Percentiles rank a stretch among this genome's conserved stretches.
Evolutionary conservation across 2,329 filamentous ascomycete species (phyloP).

Genomic region (Fusarium lyarnte): DNA sequence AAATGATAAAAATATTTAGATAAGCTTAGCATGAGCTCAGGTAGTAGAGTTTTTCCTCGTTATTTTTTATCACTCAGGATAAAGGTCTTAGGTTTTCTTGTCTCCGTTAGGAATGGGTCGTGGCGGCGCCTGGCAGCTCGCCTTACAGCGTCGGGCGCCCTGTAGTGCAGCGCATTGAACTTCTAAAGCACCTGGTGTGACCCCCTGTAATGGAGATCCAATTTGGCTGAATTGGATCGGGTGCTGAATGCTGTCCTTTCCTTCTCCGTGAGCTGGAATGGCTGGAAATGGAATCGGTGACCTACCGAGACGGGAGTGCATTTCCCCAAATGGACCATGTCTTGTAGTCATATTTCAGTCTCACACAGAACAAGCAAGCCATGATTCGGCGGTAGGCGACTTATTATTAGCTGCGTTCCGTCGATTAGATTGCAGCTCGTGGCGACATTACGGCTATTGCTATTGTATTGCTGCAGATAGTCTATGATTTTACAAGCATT

Average conservation of each 20-base stretch:
- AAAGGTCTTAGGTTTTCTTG: not conserved
- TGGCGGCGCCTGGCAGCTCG: conserved; percentile 18
- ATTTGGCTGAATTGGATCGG: conserved; percentile 25
- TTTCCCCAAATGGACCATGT: conserved; percentile 19
- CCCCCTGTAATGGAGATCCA: conserved; percentile 17
- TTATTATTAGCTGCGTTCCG: not conserved
- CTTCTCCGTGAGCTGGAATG: conserved; percentile 27
- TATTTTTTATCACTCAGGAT: not conserved
- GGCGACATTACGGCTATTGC: not conserved
- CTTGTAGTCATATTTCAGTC: conserved; percentile 28
- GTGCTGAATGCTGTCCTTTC: not conserved
- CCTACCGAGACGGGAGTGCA: not conserved
- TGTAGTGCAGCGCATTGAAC: conserved; percentile 10
- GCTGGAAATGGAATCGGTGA: conserved; percentile 8
- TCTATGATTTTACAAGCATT: conserved; percentile 20
- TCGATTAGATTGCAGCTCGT: conserved; percentile 1
- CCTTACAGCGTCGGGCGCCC: conserved; percentile 10
- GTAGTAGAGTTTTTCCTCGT: not conserved
- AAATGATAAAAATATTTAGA: not conserved
- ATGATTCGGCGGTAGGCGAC: not conserved
- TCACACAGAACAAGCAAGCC: not conserved
- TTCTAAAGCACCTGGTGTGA: not conserved
- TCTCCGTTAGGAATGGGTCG: not conserved
- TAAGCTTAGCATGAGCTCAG: not conserved
- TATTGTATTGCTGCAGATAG: not conserved